Percentiles rank a stretch among this genome's conserved stretches.
Conservation (phyloP, 1,284 basidiomycete genomes). For the Ustanciosporium gigantosporum region DNA sequence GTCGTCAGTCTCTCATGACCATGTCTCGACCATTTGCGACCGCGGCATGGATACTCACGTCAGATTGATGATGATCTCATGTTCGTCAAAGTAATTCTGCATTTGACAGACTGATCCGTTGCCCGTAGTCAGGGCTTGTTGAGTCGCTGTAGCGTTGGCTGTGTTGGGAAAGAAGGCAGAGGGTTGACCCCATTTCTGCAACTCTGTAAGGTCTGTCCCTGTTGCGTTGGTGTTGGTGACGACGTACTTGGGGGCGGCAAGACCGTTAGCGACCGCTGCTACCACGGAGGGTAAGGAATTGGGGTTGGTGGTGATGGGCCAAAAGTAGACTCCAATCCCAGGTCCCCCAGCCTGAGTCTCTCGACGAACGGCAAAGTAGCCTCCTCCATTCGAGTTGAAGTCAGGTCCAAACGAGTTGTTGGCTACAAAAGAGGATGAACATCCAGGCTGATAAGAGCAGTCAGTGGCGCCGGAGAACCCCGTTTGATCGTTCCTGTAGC, state of each 20-base stretch:
- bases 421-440: conserved; percentile 28
- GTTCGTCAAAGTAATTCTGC: conserved; percentile 33
- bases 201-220: conserved; percentile 16
- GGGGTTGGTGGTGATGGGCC: conserved; percentile 19
- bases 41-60: no score
- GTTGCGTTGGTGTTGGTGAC: conserved; percentile 34
- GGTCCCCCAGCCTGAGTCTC: conserved; percentile 37
- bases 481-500: conserved; percentile 13
- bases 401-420: conserved; percentile 27
- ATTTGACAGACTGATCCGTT: conserved; percentile 27
- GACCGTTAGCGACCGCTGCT: conserved; percentile 16
- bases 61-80: conserved; percentile 51
- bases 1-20: no score
- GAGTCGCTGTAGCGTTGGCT: conserved; percentile 12
- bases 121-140: conserved; percentile 5
- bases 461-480: conserved; percentile 17
- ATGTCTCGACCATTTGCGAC: no score
- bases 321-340: conserved; percentile 46
- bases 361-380: conserved; percentile 45
- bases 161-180: conserved; percentile 43
- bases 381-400: conserved; percentile 45
- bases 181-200: conserved; percentile 37
- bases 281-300: conserved; percentile 23
- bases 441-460: conserved; percentile 49
- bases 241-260: conserved; percentile 27